These are phyloP conservation scores for Cicer arietinum DNA, from an alignment of 306 rosid species.

Conservation along the genomic window DNA sequence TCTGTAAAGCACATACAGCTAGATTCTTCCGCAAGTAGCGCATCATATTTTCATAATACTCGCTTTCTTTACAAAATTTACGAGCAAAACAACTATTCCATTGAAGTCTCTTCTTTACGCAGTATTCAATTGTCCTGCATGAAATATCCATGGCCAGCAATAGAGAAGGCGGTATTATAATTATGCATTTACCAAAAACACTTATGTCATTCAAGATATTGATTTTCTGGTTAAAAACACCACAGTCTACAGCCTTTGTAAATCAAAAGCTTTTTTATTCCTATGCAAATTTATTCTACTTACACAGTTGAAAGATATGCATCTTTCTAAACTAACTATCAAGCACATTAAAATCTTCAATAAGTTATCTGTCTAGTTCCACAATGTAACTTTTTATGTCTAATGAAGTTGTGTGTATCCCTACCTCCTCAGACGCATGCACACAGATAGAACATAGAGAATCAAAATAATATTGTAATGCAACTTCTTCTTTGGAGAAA, in stretches of 20 bases:
- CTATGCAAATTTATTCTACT: neutral
- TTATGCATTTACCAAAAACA: constrained; percentile 7
- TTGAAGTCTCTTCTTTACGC: constrained; percentile 88
- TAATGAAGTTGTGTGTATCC: neutral
- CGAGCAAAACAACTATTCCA: constrained; percentile 83
- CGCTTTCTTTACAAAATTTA: constrained; percentile 81
- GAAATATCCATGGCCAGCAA: constrained; percentile 34
- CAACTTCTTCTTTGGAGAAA: constrained; percentile 11
- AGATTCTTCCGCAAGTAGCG: constrained; percentile 82
- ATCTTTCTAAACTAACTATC: constrained; percentile 6
- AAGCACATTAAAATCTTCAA: constrained; percentile 5
- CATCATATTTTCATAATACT: constrained; percentile 89
- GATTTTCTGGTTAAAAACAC: neutral
- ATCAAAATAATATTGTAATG: neutral
- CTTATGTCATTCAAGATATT: neutral
- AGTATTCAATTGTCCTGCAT: constrained; percentile 77
- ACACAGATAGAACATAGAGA: neutral
- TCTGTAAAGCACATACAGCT: constrained; percentile 64
- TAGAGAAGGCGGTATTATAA: constrained; percentile 2
- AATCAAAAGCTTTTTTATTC: constrained; percentile 26
- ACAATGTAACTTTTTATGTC: neutral
- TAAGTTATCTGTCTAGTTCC: neutral
- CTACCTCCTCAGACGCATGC: neutral
- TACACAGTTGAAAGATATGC: neutral
- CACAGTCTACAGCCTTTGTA: too few relatives aligned